Evolutionary conservation across 106 monocot species (phyloP).

Genomic region (Amphibolis antarctica): DNA sequence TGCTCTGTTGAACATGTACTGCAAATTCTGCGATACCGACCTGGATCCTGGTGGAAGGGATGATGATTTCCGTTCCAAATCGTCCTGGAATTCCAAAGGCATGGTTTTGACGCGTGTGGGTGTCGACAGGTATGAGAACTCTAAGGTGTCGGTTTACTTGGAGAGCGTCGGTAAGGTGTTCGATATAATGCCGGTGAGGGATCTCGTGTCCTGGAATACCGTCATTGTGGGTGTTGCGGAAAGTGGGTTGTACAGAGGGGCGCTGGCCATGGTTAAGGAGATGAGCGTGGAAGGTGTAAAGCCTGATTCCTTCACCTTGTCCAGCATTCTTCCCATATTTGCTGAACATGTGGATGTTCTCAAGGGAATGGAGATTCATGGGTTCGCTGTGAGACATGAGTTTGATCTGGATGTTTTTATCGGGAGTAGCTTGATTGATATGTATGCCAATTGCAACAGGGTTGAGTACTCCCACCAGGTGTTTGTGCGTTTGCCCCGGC

Average conservation of each 20-base stretch:
- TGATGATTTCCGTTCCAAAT: neutral
- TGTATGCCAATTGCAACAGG: constrained; percentile 69
- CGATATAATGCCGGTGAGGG: constrained; percentile 45
- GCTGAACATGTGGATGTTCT: constrained; percentile 39
- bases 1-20: constrained; percentile 68
- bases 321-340: constrained; percentile 66
- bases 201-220: constrained; percentile 78
- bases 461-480: constrained; percentile 39
- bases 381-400: constrained; percentile 32
- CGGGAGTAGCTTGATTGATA: constrained; percentile 71
- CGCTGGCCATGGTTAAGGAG: constrained; percentile 47
- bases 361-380: constrained; percentile 67
- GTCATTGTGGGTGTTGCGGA: constrained; percentile 43
- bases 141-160: neutral
- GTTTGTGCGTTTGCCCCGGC: constrained; percentile 25
- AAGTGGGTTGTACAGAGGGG: constrained; percentile 38
- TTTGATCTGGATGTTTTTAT: constrained; percentile 50
- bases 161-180: constrained; percentile 40
- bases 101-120: neutral
- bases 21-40: constrained; percentile 21
- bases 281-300: constrained; percentile 36
- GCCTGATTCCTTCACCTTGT: constrained; percentile 68
- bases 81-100: neutral
- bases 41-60: neutral
- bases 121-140: neutral